Conservation (phyloP, 352 stramenopile genomes). For the Peronospora farinosa region DNA sequence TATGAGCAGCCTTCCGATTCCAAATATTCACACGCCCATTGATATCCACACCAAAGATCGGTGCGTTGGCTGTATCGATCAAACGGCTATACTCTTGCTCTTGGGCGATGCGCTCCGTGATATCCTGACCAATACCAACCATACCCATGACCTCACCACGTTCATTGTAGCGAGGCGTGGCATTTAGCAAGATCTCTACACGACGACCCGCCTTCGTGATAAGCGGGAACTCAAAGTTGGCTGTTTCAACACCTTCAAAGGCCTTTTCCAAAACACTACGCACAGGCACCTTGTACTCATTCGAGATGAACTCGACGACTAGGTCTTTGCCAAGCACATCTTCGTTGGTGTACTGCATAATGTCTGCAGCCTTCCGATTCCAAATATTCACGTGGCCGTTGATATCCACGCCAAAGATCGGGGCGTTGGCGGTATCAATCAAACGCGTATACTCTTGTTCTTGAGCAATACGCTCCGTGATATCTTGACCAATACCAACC, state of each 20-base stretch:
- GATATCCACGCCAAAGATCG: slow-evolving; percentile 75
- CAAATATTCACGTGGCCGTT: slow-evolving; percentile 57
- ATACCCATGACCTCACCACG: too few species aligned
- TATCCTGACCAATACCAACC: too few species aligned
- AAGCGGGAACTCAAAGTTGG: slow-evolving; percentile 1
- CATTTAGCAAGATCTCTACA: too few species aligned
- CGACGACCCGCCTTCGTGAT: too few species aligned
- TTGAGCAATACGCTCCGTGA: too few species aligned
- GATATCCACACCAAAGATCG: slow-evolving; percentile 67
- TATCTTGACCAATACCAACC: too few species aligned
- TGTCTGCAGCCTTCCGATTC: slow-evolving; percentile 68
- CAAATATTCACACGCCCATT: slow-evolving; percentile 32
- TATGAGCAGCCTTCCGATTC: neutral
- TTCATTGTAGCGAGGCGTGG: too few species aligned
- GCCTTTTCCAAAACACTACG: slow-evolving; percentile 32
- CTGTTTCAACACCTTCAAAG: slow-evolving; percentile 38
- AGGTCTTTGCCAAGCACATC: too few species aligned
- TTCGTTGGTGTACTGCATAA: too few species aligned
- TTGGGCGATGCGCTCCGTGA: too few species aligned
- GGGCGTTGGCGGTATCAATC: slow-evolving; percentile 51
- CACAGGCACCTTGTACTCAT: slow-evolving; percentile 35
- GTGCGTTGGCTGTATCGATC: slow-evolving; percentile 63
- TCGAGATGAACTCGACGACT: too few species aligned
- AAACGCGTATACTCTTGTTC: slow-evolving; percentile 29
- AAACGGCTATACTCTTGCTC: slow-evolving; percentile 19